Percentiles rank a stretch among this genome's conserved stretches.
These are phyloP conservation scores for Eucommia ulmoides DNA, from an alignment of 257 asterid species.

Conservation along the genomic window DNA sequence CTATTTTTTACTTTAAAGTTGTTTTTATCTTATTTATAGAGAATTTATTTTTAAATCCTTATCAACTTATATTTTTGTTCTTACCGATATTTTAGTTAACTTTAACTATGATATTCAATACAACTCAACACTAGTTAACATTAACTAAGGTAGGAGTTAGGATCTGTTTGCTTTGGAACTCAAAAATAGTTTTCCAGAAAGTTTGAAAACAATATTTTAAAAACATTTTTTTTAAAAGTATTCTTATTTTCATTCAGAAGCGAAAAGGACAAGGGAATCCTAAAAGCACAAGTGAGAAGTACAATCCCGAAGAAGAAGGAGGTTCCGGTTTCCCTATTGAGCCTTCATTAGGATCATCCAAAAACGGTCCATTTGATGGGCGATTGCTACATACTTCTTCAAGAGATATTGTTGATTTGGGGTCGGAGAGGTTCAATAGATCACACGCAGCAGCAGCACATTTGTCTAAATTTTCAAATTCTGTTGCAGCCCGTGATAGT, in stretches of 20 bases:
- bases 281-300: slow-evolving; percentile 48
- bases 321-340: slow-evolving; percentile 39
- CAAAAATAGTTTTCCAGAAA: no score
- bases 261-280: slow-evolving; percentile 37
- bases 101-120: no score
- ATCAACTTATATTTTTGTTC: no score
- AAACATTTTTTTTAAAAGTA: no score
- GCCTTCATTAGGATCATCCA: slow-evolving; percentile 26
- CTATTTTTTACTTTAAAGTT: no score
- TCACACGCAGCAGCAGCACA: slow-evolving; percentile 40
- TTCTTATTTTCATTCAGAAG: slow-evolving; percentile 23
- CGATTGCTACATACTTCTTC: slow-evolving; percentile 12
- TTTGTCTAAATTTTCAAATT: slow-evolving; percentile 63
- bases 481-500: slow-evolving; percentile 49
- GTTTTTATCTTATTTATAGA: no score
- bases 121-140: no score
- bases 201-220: no score
- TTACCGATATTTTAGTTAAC: no score
- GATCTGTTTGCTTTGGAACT: no score
- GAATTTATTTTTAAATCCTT: no score
- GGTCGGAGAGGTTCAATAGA: slow-evolving; percentile 37
- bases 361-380: slow-evolving; percentile 16
- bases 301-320: slow-evolving; percentile 35
- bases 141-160: no score
- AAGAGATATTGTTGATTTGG: slow-evolving; percentile 27